phyloP scores from a whole-genome alignment of 1,139 yeast species.

The Yamadazyma atlantica region DNA sequence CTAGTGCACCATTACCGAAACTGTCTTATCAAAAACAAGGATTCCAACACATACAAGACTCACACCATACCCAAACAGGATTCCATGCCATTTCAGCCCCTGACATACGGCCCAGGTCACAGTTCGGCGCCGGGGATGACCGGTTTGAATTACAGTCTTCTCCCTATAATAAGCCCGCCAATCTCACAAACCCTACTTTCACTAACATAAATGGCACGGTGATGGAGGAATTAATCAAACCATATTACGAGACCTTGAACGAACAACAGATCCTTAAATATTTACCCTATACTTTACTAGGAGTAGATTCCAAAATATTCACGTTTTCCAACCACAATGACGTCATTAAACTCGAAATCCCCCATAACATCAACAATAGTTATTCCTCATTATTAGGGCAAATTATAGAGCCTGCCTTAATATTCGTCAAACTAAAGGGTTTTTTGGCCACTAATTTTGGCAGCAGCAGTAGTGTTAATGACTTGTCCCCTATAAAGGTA shows the following conservation, averaged over 20 bases:
- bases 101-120: too few species aligned
- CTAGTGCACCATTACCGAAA: too few species aligned
- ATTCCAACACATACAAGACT: too few species aligned
- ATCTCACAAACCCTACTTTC: too few species aligned
- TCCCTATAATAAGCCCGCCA: slow-evolving; percentile 3
- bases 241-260: slow-evolving; percentile 34
- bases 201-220: slow-evolving; percentile 9
- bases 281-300: slow-evolving; percentile 67
- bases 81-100: too few species aligned
- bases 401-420: slow-evolving; percentile 71
- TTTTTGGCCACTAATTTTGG: slow-evolving; percentile 4
- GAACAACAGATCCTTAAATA: slow-evolving; percentile 57
- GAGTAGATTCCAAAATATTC: slow-evolving; percentile 66
- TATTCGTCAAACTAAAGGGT: slow-evolving; percentile 49
- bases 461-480: slow-evolving; percentile 1
- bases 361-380: slow-evolving; percentile 56
- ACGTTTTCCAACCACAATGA: slow-evolving; percentile 39
- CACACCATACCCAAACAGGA: too few species aligned
- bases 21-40: too few species aligned
- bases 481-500: slow-evolving; percentile 56
- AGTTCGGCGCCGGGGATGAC: too few species aligned
- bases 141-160: slow-evolving; percentile 5
- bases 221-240: slow-evolving; percentile 23
- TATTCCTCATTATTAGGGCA: slow-evolving; percentile 56
- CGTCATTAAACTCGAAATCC: slow-evolving; percentile 37